Conservation (phyloP, 2,329 filamentous ascomycete genomes). For the Paramyrothecium sp. region DNA sequence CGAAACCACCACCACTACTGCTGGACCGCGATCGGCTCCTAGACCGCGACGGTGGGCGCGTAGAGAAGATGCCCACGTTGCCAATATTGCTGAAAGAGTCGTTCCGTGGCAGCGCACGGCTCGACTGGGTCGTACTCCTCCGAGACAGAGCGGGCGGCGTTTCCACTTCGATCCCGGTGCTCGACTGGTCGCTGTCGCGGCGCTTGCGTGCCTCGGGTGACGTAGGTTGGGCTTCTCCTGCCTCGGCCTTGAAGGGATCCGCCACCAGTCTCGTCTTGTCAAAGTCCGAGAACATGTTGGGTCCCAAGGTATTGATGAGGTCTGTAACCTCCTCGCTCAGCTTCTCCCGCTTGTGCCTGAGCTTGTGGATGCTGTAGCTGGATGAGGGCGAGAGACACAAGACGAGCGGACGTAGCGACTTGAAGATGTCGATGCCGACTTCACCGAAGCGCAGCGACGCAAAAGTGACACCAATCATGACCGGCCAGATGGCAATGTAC, state of each 20-base stretch:
- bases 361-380: constrained; percentile 77
- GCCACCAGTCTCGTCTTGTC: constrained; percentile 70
- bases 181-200: constrained; percentile 50
- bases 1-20: constrained; percentile 63
- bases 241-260: constrained; percentile 45
- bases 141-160: constrained; percentile 39
- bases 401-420: constrained; percentile 85
- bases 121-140: constrained; percentile 53
- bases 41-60: constrained; percentile 78
- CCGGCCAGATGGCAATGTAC: constrained; percentile 69
- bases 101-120: constrained; percentile 69
- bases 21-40: constrained; percentile 69
- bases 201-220: constrained; percentile 26
- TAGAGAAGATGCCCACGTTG: constrained; percentile 85
- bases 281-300: constrained; percentile 97
- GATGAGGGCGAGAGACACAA: constrained; percentile 83
- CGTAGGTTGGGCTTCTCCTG: constrained; percentile 18
- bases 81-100: constrained; percentile 93
- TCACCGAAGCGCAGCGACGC: constrained; percentile 93
- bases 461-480: constrained; percentile 88
- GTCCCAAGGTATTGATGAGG: constrained; percentile 91
- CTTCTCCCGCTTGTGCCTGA: constrained; percentile 69
- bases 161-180: constrained; percentile 32
- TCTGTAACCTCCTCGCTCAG: constrained; percentile 83
- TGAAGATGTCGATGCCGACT: constrained; percentile 98